A percentile compares a stretch with the other conserved stretches of the same genome.
Evolutionary conservation across 2,329 filamentous ascomycete genomes (phyloP).

Genomic region (Exophiala viscosa): DNA sequence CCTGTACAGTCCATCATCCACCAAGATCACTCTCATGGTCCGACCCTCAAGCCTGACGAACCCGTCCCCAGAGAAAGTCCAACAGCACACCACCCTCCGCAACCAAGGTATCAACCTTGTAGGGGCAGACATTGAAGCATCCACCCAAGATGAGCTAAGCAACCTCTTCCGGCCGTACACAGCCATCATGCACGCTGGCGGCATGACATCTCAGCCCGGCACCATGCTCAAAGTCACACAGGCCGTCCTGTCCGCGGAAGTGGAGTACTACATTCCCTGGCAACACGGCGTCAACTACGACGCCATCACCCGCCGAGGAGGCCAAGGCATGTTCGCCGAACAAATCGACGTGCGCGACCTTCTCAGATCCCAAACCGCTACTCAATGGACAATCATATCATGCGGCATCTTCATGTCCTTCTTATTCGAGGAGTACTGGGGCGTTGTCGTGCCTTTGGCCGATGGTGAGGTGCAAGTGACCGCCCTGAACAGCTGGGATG

Average conservation of each 20-base stretch:
- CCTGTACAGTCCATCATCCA: conserved; percentile 30
- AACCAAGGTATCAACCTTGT: conserved; percentile 42
- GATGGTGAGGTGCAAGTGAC: conserved; percentile 38
- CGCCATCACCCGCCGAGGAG: conserved; percentile 53
- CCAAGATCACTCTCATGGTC: conserved; percentile 51
- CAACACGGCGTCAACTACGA: conserved; percentile 74
- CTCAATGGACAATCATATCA: conserved; percentile 63
- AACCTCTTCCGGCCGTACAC: conserved; percentile 38
- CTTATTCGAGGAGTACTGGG: conserved; percentile 61
- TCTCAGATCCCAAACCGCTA: conserved; percentile 47
- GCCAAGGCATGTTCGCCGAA: conserved; percentile 63
- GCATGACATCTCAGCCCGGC: conserved; percentile 55
- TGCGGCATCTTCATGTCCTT: conserved; percentile 70
- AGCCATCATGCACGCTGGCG: conserved; percentile 57
- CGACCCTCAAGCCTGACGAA: conserved; percentile 48
- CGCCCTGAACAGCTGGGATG: conserved; percentile 61
- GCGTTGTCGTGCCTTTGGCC: conserved; percentile 53
- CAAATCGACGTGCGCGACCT: conserved; percentile 57
- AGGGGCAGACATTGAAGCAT: conserved; percentile 42
- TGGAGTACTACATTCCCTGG: conserved; percentile 62
- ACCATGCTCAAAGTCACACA: conserved; percentile 57
- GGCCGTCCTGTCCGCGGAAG: conserved; percentile 52
- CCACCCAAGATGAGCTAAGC: conserved; percentile 38
- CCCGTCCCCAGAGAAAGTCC: conserved; percentile 36
- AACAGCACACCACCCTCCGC: conserved; percentile 32